These are phyloP conservation scores for Arthrocladium fulminans DNA, from an alignment of 2,329 filamentous ascomycete genomes.

Conservation along the genomic window DNA sequence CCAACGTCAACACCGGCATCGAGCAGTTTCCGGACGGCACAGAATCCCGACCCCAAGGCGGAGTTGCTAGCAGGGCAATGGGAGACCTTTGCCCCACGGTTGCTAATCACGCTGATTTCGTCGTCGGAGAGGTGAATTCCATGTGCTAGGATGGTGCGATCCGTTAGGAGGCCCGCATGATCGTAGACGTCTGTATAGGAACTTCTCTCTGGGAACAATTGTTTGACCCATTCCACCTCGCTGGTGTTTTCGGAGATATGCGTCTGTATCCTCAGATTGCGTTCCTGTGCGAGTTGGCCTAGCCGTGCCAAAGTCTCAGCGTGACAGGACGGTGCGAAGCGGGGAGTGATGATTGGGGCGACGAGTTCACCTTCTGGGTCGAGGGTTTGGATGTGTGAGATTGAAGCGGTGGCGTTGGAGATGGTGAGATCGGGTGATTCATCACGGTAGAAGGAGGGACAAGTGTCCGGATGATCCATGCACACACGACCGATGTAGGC, in stretches of 20 bases:
- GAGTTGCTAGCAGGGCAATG: conserved; percentile 88
- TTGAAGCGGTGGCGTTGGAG: conserved; percentile 47
- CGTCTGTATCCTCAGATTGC: conserved; percentile 61
- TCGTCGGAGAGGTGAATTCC: conserved; percentile 63
- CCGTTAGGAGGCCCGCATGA: conserved; percentile 55
- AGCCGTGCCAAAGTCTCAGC: conserved; percentile 51
- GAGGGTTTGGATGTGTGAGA: conserved; percentile 56
- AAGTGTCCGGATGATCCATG: conserved; percentile 65
- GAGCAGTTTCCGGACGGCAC: conserved; percentile 65
- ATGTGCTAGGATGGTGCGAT: conserved; percentile 74
- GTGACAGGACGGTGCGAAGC: conserved; percentile 52
- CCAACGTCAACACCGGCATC: conserved; percentile 69
- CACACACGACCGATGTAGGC: conserved; percentile 90
- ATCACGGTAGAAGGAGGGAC: conserved; percentile 74
- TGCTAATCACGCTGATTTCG: conserved; percentile 58
- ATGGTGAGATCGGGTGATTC: conserved; percentile 52
- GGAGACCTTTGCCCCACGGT: conserved; percentile 56
- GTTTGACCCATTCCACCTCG: conserved; percentile 62
- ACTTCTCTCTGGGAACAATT: conserved; percentile 55
- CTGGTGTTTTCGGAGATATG: conserved; percentile 76
- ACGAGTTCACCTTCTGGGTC: conserved; percentile 59
- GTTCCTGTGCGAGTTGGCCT: conserved; percentile 53
- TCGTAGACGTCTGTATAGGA: conserved; percentile 78
- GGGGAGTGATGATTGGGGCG: conserved; percentile 67
- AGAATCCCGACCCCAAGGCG: conserved; percentile 68